Evolutionary conservation across 768 basidiomycete genomes (phyloP), one percentile per base, ranked within the genome.

Genomic region (Roridomyces roridus): DNA sequence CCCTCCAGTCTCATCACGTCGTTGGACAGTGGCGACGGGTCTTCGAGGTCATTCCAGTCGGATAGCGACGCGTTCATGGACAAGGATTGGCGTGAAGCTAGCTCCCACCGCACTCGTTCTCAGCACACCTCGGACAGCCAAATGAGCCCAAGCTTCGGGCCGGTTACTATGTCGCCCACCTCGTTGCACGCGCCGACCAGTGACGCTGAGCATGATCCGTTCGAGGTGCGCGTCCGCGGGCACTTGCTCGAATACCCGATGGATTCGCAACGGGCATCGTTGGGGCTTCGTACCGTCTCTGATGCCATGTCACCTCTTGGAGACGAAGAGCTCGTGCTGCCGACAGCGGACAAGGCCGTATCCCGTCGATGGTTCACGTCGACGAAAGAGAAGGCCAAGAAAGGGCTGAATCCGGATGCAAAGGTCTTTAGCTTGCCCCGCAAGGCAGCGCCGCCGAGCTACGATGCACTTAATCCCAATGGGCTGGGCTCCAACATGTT

Each of bases 331-430:
- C 56, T 40, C 43, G 44, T 51, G 42, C 59, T 51, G 28, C 49
- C 51, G 37, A 43, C 26, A 25, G 43, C 50, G n/a, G 73, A 70
- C 61, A 62, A 72, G 61, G 69, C 68, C 17, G 70, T 76, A 44
- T 72, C 76, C 34, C 73, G 78, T 31, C 76, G 81, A 36, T 83
- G 81, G 82, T 80, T 80, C 67, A 61, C 73, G 23, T 68, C 74
- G 43, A 70, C 68, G 46, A 78, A 76, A 46, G 79, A 78, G 52
- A 84, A 79, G 67, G 73, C 80, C 54, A 85, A 78, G 75, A 89
- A 83, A 67, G 85, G 87, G 7, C 80, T 94, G 56, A 94, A 94
- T 71, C 92, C 92, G 2, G 89, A 89, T 70, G 92, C 92, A 49
- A 92, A 93, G 67, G 91, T 85, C 51, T 94, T 94, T 76, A 86